phyloP scores from a whole-genome alignment of 345 rosid genomes.

The Pugionium dolabratum region DNA sequence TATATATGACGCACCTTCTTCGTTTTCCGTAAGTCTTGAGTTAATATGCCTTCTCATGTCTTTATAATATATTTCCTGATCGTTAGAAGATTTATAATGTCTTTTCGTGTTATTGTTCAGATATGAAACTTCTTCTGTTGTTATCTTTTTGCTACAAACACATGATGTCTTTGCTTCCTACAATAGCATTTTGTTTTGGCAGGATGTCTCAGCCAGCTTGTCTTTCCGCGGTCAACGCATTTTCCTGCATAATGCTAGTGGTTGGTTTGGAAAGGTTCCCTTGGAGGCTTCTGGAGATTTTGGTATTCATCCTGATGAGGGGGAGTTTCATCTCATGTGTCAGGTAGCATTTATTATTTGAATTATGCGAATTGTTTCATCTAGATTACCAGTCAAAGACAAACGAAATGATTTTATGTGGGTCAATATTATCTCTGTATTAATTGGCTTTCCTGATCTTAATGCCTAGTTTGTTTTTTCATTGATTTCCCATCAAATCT shows the following conservation, averaged over 20 bases:
- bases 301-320: conserved; percentile 97
- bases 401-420: conserved; percentile 1
- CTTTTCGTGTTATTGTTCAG: conserved; percentile 22
- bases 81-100: conserved; percentile 18
- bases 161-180: conserved; percentile 18
- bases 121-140: conserved; percentile 2
- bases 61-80: conserved; percentile 9
- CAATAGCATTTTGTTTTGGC: conserved; percentile 29
- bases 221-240: conserved; percentile 91
- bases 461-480: conserved; percentile 2
- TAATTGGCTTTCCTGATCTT: conserved; percentile 6
- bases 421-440: conserved; percentile 15
- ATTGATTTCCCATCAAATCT: not conserved
- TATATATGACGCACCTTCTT: conserved; percentile 85
- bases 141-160: conserved; percentile 20
- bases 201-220: conserved; percentile 87
- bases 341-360: conserved; percentile 55
- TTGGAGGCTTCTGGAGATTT: conserved; percentile 98
- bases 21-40: conserved; percentile 68
- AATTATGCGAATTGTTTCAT: not conserved
- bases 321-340: conserved; percentile 97
- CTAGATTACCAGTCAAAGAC: conserved; percentile 14
- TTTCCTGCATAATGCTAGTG: conserved; percentile 87
- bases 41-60: conserved; percentile 30
- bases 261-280: conserved; percentile 93